Base-by-base conservation (phyloP, 768 basidiomycete genomes). In the Fomitopsis serialis region DNA sequence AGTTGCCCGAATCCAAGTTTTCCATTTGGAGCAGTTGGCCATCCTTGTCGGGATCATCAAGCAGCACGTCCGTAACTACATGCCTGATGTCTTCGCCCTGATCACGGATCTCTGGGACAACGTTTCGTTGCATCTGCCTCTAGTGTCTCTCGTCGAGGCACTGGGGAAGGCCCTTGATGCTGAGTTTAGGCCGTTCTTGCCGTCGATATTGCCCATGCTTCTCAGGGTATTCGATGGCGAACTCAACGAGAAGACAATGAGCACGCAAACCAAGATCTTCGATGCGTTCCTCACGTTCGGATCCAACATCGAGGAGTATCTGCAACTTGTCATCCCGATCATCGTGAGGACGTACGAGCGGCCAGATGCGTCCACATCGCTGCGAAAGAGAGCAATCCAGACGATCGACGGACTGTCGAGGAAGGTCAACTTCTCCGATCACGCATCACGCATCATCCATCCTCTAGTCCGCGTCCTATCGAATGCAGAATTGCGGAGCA, bases 31-130 rank as follows among this genome's bases (percentile, higher is more conserved):
- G 64, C 95, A 98, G 66, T 81, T 99, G 19, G 91, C 95, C 10
- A 94, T 97, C 58, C 81, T 99, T 48, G 88, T 98, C 50, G 85
- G 89, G 29, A 97, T 98, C 66, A 93, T 98, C 73, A 97, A 95
- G 69, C 93, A 96, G 66, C 97, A 98, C 66, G 85, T 98, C 55
- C 87, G 96, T 52, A 94, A 91, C 63, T 93, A 92, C 68, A 86
- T 92, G 56, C 80, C 83, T 1, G 87, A 92, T 11, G 78, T 98
- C 27, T 92, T 98, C 70, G 77, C 72, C 42, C 78, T 98, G 34
- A 83, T 98, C 47, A 85, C 82, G 22, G 93, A 97, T 53, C 82
- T 96, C 45, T 99, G 97, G 96, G 87, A 93, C 27, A 88, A 84
- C 54, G 70, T 74, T 4, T 74, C 85, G 10, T 78, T 98, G 22